Percentiles rank a stretch among this genome's conserved stretches.
These are phyloP conservation scores for Didymella keratinophila DNA, from an alignment of 2,329 filamentous ascomycete species.

Conservation along the genomic window DNA sequence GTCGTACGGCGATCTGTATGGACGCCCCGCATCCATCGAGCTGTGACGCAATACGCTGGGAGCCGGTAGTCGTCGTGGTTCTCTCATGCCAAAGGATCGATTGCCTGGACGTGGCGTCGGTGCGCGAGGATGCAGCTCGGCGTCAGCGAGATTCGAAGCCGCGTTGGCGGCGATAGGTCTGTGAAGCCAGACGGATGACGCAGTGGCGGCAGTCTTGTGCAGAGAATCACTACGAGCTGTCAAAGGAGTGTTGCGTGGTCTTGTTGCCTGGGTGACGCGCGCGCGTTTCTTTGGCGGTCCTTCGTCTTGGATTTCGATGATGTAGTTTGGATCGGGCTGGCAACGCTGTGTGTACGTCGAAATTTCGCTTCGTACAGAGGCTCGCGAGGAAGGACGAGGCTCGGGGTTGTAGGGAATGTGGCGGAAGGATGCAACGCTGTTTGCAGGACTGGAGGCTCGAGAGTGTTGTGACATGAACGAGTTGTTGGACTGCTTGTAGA, in stretches of 20 bases:
- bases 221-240: constrained; percentile 79
- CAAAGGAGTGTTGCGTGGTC: constrained; percentile 75
- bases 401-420: constrained; percentile 43
- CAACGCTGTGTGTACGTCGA: constrained; percentile 31
- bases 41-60: constrained; percentile 67
- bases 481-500: constrained; percentile 36
- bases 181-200: constrained; percentile 85
- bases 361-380: constrained; percentile 47
- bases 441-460: constrained; percentile 56
- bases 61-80: constrained; percentile 42
- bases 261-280: constrained; percentile 76
- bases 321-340: constrained; percentile 31
- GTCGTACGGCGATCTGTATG: constrained; percentile 47
- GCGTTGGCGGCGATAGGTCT: constrained; percentile 70
- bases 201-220: constrained; percentile 87
- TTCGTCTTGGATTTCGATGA: constrained; percentile 54
- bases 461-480: constrained; percentile 47
- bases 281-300: constrained; percentile 76
- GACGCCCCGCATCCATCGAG: constrained; percentile 59
- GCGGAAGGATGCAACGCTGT: constrained; percentile 50
- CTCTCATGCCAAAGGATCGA: constrained; percentile 45
- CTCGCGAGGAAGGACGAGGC: constrained; percentile 50
- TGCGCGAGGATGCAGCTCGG: constrained; percentile 77
- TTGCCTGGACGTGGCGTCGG: constrained; percentile 75
- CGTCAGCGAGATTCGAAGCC: constrained; percentile 60